Base-by-base conservation (phyloP, 495 filamentous ascomycete genomes). In the Viridothelium virens region DNA sequence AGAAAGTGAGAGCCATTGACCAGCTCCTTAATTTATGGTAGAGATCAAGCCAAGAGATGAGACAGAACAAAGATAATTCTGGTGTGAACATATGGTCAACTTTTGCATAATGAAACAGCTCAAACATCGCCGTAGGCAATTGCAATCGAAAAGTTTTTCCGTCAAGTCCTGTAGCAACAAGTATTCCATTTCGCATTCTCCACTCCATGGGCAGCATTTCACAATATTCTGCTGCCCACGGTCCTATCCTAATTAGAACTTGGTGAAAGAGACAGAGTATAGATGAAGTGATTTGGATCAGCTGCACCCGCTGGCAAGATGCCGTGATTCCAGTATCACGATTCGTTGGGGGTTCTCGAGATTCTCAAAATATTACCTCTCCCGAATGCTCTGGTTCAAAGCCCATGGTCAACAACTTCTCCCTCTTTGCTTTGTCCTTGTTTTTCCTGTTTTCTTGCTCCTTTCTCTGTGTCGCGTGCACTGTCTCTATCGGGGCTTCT, bases 381-480 rank as follows among this genome's bases (percentile, higher is more conserved):
- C 89, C 90, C 46, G 83, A 78, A 71, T 88, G 88, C 76, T 97
- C 92, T 31, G 89, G 89, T 78, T 96, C 93, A 71, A 96, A 96
- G 1, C 93, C 93, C 39, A 92, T 78, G 6, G 80, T 84, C 6
- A 84, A 79, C 63, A 97, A 79, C 76, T 88, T 89, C 72, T 79
- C 83, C 38, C 87, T 70, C 71, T 84, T 84, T 65, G 79, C 79
- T 79, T 90, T 94, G 66, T 95, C 91, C 66, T 78, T 82, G 2
- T 68, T 76, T 80, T 92, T 92, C 66, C 87, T 83, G 67, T 86
- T 82, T 56, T 73, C 77, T 46, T 87, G 84, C 70, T 85, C 86
- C 70, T 88, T 80, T 72, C 89, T 89, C 68, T 88, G 87, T 18
- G 92, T 74, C 46, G 84, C 84, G 72, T 88, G 83, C 10, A 96